These are phyloP conservation scores for Cornus controversa DNA, from an alignment of 148 eudicot species.

Conservation along the genomic window DNA sequence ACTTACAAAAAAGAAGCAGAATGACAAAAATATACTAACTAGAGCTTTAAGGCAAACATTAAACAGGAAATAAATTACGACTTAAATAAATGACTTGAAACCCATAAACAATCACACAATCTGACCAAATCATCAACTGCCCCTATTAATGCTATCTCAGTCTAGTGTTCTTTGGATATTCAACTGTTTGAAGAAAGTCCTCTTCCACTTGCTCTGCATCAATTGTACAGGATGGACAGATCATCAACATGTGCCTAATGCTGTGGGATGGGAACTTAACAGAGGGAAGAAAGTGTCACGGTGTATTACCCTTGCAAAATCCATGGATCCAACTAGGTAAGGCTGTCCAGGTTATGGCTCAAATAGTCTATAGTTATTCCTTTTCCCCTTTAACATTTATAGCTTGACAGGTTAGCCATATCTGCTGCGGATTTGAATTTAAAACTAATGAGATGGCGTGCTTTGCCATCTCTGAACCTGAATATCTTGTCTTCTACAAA, in stretches of 20 bases:
- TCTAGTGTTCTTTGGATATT: too few relatives aligned
- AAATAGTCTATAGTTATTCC: constrained; percentile 3
- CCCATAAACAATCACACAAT: too few relatives aligned
- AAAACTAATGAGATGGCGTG: constrained; percentile 95
- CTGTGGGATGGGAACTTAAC: constrained; percentile 80
- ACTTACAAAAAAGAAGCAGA: too few relatives aligned
- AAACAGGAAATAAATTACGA: too few relatives aligned
- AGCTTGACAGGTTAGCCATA: constrained; percentile 62
- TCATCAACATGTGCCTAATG: constrained; percentile 50
- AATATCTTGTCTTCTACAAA: constrained; percentile 54
- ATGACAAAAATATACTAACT: too few relatives aligned
- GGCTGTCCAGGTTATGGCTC: constrained; percentile 10
- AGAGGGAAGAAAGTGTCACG: constrained; percentile 50
- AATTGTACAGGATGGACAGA: constrained; percentile 51
- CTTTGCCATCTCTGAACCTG: constrained; percentile 79
- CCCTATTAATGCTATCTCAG: too few relatives aligned
- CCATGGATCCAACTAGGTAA: constrained; percentile 93
- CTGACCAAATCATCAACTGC: too few relatives aligned
- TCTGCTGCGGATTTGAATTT: constrained; percentile 93
- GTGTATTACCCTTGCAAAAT: constrained; percentile 67
- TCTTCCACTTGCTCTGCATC: too few relatives aligned
- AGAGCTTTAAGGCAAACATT: too few relatives aligned
- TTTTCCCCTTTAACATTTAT: not conserved
- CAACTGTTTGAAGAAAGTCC: too few relatives aligned
- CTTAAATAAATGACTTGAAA: too few relatives aligned